Base-by-base conservation (phyloP, 345 rosid species). In the Eucalyptus fibrosa region DNA sequence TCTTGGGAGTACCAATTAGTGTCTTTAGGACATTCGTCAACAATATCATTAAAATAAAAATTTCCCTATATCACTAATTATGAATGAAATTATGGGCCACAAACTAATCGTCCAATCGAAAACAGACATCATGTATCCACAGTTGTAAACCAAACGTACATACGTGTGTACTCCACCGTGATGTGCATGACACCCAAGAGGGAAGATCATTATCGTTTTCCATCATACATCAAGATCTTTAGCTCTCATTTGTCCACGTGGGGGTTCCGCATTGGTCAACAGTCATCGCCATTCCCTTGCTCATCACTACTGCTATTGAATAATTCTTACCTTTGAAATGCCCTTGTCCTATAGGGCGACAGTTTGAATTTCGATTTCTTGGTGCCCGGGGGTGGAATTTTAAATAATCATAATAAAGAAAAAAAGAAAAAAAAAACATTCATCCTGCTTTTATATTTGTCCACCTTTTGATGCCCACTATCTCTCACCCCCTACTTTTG, bases 1-100 rank as follows among this genome's bases (percentile, higher is more conserved):
- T 23, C 5, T 4, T 0, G 0, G 1, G 12, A 55, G 60, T 8
- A 4, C 4, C 28, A 5, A 23, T 55, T 23, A 3, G 26, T 8
- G 5, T 55, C 11, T 21, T 19, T 55, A 55, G 60, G 60, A 55
- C 60, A 55, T 24, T 2, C 3, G 62, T 56, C 26, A 8, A 56
- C 30, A 9, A 0, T 11, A 56, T 56, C 30, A 10, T 56, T 4
- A 23, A 24, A 56, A 56, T 23, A 56, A 24, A 56, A 9, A 9
- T 0, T 9, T 9, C 3, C 28, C 3, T 0, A 2, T 9, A 56
- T 53, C 56, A 53, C 56, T 17, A 17, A 53, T 53, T 19, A 18
- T 8, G 56, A 53, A n/a, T 67, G 23, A 32, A 67, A n/a, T 67
- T 16, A 15, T n/a, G 23, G 24, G 82, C 82, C 44, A 21, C 21